Evolutionary conservation across 768 basidiomycete genomes (phyloP), one percentile per base, ranked within the genome.

Genomic region (Lentinus tigrinus): DNA sequence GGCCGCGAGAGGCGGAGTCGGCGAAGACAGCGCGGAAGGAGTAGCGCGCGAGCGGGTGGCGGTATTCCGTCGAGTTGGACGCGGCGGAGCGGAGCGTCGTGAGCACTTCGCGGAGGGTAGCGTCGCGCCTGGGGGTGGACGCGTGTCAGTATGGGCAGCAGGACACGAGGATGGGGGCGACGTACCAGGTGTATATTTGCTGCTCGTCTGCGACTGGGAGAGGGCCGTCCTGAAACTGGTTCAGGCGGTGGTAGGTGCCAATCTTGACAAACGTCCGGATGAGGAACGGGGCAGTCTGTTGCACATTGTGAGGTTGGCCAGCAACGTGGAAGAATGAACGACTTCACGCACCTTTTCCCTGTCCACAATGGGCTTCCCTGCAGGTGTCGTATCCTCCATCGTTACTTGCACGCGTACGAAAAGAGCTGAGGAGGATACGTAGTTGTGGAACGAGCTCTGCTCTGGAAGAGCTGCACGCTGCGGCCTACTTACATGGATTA

Each of bases 191-290:
- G 64, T 87, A 93, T 34, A 93, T 73, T 67, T 92, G 90, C 47
- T 90, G 87, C 67, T 93, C 91, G 60, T 93, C 91, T 6, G 85
- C 85, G 2, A 85, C 85, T 7, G 91, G 91, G 3, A 89, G 76
- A 2, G 82, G 80, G 0, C 88, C 85, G 57, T 93, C 89, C 66
- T 93, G 89, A 63, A 93, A 93, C 54, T 89, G 77, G 3, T 77
- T 72, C 23, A 91, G 73, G 40, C 88, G 80, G 69, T 93, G 91
- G 69, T 91, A 91, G 37, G 83, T 76, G 19, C 89, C 89, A 38
- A 90, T 82, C 81, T 91, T 93, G 56, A 93, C 80, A 70, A 93
- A 93, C 14, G 90, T 78, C 49, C 91, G 82, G 36, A 93, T 84
- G 53, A 93, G 83, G 71, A 93, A 93, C 6, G 91, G 91, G 0